Evolutionary conservation across 139 green algal species (phyloP).

Genomic region (Pycnococcus provasolii): DNA sequence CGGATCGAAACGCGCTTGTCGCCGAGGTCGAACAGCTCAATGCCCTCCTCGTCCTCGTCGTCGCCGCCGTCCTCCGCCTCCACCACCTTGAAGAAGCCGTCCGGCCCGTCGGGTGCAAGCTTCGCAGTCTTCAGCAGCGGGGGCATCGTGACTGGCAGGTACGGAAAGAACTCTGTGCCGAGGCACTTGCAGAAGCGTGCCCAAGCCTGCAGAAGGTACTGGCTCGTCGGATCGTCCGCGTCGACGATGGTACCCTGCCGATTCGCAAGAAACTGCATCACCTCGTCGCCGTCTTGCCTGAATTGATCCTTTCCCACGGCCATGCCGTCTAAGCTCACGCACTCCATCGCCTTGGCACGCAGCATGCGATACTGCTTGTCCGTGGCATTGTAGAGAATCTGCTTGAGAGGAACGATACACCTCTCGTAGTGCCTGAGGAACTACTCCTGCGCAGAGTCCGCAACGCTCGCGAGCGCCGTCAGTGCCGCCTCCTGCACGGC

Average conservation of each 20-base stretch:
- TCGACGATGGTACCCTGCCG: slow-evolving; percentile 51
- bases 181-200: slow-evolving; percentile 94
- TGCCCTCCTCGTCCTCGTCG: slow-evolving; percentile 45
- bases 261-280: slow-evolving; percentile 78
- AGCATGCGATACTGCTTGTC: slow-evolving; percentile 69
- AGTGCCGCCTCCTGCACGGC: slow-evolving; percentile 79
- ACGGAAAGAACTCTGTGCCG: slow-evolving; percentile 88
- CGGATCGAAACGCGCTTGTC: slow-evolving; percentile 60
- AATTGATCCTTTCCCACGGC: slow-evolving; percentile 89
- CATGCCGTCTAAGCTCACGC: slow-evolving; percentile 93
- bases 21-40: slow-evolving; percentile 64
- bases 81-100: slow-evolving; percentile 65
- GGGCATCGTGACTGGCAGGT: slow-evolving; percentile 87
- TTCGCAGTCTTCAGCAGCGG: slow-evolving; percentile 59
- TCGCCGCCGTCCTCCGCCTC: slow-evolving; percentile 34
- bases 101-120: slow-evolving; percentile 81
- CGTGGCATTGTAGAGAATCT: slow-evolving; percentile 60
- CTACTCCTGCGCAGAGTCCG: slow-evolving; percentile 69
- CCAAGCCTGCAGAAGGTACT: slow-evolving; percentile 65
- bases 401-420: slow-evolving; percentile 82
- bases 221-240: slow-evolving; percentile 53
- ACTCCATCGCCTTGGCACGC: slow-evolving; percentile 91
- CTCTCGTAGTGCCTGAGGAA: slow-evolving; percentile 85
- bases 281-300: slow-evolving; percentile 59
- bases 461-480: slow-evolving; percentile 82